A percentile compares a stretch with the other conserved stretches of the same genome.
Conservation (phyloP, 352 stramenopile species). For the Pythium plurisporium region DNA sequence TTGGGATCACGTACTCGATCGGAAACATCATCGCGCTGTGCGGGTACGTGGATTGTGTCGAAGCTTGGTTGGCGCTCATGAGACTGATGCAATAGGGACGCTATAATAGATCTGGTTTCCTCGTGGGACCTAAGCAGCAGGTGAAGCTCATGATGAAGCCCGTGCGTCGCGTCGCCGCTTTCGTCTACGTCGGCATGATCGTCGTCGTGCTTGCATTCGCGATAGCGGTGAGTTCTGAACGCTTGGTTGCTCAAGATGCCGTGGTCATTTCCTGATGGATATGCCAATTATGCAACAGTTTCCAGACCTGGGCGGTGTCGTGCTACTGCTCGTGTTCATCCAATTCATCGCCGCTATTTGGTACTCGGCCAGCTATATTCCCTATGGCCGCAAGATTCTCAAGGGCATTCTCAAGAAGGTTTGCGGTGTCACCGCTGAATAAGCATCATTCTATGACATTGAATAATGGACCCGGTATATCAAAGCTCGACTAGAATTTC, state of each 20-base stretch:
- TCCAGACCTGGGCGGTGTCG: conserved; percentile 60
- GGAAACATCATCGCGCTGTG: conserved; percentile 83
- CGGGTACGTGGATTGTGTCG: conserved; percentile 35
- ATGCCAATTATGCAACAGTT: no score
- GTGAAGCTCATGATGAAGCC: conserved; percentile 87
- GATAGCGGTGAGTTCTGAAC: conserved; percentile 41
- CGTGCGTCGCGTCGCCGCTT: conserved; percentile 58
- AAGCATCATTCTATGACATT: not conserved
- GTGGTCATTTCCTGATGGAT: not conserved
- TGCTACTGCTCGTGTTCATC: conserved; percentile 74
- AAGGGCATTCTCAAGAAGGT: conserved; percentile 57
- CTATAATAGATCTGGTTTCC: conserved; percentile 64
- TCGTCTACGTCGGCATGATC: conserved; percentile 81
- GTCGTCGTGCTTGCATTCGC: conserved; percentile 64
- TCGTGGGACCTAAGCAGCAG: conserved; percentile 76
- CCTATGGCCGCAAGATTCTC: conserved; percentile 81
- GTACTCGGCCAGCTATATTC: conserved; percentile 85
- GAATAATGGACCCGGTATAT: no score
- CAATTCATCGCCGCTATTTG: conserved; percentile 73
- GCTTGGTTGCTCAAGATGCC: not conserved
- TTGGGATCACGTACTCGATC: conserved; percentile 78
- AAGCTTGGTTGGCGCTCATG: no score
- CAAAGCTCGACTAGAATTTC: no score
- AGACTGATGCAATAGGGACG: no score
- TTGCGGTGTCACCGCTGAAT: conserved; percentile 35